phyloP scores from a whole-genome alignment of 352 stramenopile genomes.

The Phytopythium delawarense region DNA sequence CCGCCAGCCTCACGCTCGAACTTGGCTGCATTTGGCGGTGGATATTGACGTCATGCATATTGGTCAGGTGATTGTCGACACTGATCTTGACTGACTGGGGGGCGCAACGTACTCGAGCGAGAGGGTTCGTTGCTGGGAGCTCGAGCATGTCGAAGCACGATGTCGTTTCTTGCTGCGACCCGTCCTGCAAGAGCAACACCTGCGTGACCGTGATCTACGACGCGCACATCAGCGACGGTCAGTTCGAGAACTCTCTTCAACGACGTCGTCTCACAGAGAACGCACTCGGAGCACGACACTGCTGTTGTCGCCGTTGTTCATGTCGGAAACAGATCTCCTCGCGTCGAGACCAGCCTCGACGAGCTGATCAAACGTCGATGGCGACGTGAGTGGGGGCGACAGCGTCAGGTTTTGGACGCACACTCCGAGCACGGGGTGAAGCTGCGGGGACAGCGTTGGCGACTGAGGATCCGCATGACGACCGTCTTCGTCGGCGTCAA shows the following conservation, averaged over 20 bases:
- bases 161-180: slow-evolving; percentile 28
- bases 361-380: slow-evolving; percentile 21
- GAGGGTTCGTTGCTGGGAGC: slow-evolving; percentile 39
- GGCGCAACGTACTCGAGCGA: slow-evolving; percentile 28
- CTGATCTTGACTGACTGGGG: background rate
- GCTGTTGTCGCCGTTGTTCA: slow-evolving; percentile 8
- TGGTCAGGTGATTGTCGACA: background rate
- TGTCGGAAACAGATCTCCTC: slow-evolving; percentile 6
- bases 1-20: slow-evolving; percentile 29
- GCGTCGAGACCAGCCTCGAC: slow-evolving; percentile 22
- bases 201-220: slow-evolving; percentile 40
- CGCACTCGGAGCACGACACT: slow-evolving; percentile 40
- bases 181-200: slow-evolving; percentile 28
- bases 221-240: background rate
- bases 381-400: slow-evolving; percentile 18
- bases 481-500: background rate
- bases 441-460: slow-evolving; percentile 14
- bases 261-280: background rate
- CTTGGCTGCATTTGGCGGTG: slow-evolving; percentile 13
- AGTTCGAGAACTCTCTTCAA: background rate
- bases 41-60: background rate
- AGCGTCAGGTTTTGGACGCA: slow-evolving; percentile 26
- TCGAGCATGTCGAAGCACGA: slow-evolving; percentile 47
- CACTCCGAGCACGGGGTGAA: slow-evolving; percentile 13
- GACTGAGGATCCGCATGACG: background rate